Conservation (phyloP, 768 basidiomycete genomes). For the Panaeolus cyanescens region DNA sequence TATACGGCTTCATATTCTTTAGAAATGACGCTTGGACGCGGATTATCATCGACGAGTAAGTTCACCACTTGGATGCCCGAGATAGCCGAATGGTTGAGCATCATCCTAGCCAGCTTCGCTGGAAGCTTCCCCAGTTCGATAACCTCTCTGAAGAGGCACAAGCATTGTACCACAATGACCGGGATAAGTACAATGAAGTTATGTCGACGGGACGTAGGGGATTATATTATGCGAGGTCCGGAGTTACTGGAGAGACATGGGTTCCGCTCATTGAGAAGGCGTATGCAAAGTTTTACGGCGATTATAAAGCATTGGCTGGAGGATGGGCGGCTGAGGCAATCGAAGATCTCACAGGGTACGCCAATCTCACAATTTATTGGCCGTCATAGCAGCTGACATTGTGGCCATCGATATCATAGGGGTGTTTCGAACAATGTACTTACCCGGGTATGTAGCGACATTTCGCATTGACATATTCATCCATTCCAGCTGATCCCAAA, state of each 20-base stretch:
- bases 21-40: slow-evolving; percentile 45
- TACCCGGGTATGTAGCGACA: too few species aligned
- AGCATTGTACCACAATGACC: slow-evolving; percentile 43
- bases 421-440: slow-evolving; percentile 39
- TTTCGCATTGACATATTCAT: too few species aligned
- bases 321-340: slow-evolving; percentile 44
- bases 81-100: not conserved
- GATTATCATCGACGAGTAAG: slow-evolving; percentile 53
- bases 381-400: too few species aligned
- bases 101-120: slow-evolving; percentile 39
- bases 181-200: slow-evolving; percentile 34
- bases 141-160: slow-evolving; percentile 34
- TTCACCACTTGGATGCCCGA: not conserved
- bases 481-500: too few species aligned
- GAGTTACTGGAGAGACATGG: slow-evolving; percentile 44
- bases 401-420: slow-evolving; percentile 17
- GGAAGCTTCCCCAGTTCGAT: slow-evolving; percentile 44
- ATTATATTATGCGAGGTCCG: slow-evolving; percentile 42
- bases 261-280: slow-evolving; percentile 53
- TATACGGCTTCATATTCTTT: slow-evolving; percentile 57
- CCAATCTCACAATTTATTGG: too few species aligned
- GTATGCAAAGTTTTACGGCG: slow-evolving; percentile 51
- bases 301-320: slow-evolving; percentile 34
- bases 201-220: slow-evolving; percentile 38
- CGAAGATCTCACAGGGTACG: slow-evolving; percentile 54